A percentile compares a stretch with the other conserved stretches of the same genome.
Evolutionary conservation across 1,284 basidiomycete species (phyloP).

Genomic region (Peniophora sp.): DNA sequence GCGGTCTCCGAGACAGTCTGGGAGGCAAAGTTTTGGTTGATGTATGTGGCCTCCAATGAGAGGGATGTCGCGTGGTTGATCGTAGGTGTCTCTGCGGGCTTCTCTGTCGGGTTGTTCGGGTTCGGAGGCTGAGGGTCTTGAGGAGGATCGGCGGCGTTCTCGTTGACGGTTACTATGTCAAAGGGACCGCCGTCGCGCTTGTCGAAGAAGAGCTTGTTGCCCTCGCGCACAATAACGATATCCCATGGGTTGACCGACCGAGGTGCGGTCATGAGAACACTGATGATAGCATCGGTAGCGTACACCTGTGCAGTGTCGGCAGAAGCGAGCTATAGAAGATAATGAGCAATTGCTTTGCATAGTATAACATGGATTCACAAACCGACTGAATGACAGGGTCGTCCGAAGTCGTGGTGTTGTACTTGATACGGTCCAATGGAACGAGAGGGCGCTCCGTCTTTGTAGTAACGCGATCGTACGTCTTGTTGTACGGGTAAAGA

Average conservation of each 20-base stretch:
- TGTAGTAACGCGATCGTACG: slow-evolving; percentile 93
- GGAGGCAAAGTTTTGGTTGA: slow-evolving; percentile 99
- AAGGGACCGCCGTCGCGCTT: slow-evolving; percentile 98
- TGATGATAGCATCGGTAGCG: slow-evolving; percentile 93
- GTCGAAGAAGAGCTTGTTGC: slow-evolving; percentile 93
- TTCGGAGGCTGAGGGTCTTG: slow-evolving; percentile 77
- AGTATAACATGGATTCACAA: slow-evolving; percentile 13
- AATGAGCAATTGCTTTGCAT: not conserved
- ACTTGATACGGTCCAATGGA: slow-evolving; percentile 91
- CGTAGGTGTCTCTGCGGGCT: slow-evolving; percentile 59
- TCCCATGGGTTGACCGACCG: slow-evolving; percentile 99
- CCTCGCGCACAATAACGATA: slow-evolving; percentile 90
- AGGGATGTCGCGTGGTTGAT: slow-evolving; percentile 95
- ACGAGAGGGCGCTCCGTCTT: slow-evolving; percentile 89
- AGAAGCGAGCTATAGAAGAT: slow-evolving; percentile 52
- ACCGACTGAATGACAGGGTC: slow-evolving; percentile 93
- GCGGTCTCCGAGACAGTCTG: slow-evolving; percentile 82
- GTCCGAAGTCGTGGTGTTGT: slow-evolving; percentile 96
- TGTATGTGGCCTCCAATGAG: slow-evolving; percentile 96
- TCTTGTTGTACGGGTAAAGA: slow-evolving; percentile 90
- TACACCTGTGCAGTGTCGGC: slow-evolving; percentile 83
- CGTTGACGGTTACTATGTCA: slow-evolving; percentile 97
- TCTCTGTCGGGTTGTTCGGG: slow-evolving; percentile 67
- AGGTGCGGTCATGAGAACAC: slow-evolving; percentile 93
- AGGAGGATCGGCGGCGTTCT: slow-evolving; percentile 96